Evolutionary conservation across 768 basidiomycete species (phyloP).

Genomic region (Suillus subluteus): DNA sequence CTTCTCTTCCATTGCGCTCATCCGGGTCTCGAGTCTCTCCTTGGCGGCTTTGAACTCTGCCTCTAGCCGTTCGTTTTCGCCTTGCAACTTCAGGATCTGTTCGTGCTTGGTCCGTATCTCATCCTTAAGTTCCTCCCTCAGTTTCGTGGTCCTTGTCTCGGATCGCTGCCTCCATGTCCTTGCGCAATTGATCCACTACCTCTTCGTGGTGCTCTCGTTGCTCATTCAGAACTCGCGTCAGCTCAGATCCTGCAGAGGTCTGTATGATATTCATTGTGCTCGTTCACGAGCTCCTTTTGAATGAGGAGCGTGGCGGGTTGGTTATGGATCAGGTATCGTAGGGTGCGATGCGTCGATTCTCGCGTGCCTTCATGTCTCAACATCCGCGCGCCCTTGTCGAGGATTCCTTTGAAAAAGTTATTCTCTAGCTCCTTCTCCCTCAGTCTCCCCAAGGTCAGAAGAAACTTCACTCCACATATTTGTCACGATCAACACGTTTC

Average conservation of each 20-base stretch:
- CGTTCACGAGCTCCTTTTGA: constrained; percentile 46
- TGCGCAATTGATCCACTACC: constrained; percentile 44
- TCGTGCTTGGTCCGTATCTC: constrained; percentile 23
- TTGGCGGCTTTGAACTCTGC: constrained; percentile 8
- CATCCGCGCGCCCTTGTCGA: constrained; percentile 44
- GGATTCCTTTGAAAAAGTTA: constrained; percentile 45
- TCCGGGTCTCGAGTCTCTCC: constrained; percentile 8
- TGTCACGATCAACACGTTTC: constrained; percentile 47
- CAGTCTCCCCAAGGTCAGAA: constrained; percentile 27
- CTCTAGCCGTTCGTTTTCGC: constrained; percentile 6
- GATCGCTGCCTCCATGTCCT: constrained; percentile 46
- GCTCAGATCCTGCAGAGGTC: constrained; percentile 49
- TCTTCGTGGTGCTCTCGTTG: constrained; percentile 42
- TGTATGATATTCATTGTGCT: constrained; percentile 44
- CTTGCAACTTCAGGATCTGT: constrained; percentile 1
- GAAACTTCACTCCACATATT: constrained; percentile 48
- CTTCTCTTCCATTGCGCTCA: constrained; percentile 7
- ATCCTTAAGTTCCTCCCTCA: constrained; percentile 38
- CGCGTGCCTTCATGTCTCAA: constrained; percentile 39
- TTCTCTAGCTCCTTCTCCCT: constrained; percentile 43
- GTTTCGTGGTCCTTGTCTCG: constrained; percentile 43
- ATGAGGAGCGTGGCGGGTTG: constrained; percentile 44
- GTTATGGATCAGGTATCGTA: constrained; percentile 41
- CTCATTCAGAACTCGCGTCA: constrained; percentile 45
- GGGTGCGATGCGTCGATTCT: constrained; percentile 42